Evolutionary conservation across 2,329 filamentous ascomycete species (phyloP), one percentile per base, ranked within the genome.

Genomic region (Penicillium sp.): DNA sequence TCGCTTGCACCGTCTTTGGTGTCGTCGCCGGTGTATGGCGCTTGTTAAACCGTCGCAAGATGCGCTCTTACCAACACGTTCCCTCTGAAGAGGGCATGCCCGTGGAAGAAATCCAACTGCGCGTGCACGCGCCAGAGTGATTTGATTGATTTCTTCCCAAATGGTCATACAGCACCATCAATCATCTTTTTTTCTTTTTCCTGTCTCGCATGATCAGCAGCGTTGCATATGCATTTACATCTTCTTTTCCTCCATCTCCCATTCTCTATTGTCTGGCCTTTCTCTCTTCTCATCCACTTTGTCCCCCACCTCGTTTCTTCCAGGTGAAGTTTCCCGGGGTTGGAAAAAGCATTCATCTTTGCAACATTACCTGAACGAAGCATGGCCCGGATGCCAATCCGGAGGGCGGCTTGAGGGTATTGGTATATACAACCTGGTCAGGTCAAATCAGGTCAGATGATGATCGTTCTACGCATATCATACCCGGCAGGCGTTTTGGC

Each of bases 61-160:
- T 56, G 46, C 65, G 64, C 58, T 63, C 70, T 52, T 75, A 75
- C 61, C 62, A 68, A 11, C 67, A 72, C 40, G 64, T 75, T 56
- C 68, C 72, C 13, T 69, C 67, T 2, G 72, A 74, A n/a, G 73
- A 74, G 55, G 66, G 66, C 16, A 42, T 67, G 7, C 68, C 65
- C 6, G 66, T 68, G 46, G 64, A 69, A 48, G 62, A 70, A 35
- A 68, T 68, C 30, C 65, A 51, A 19, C 57, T 68, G 19, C 59
- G 60, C 26, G 63, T 65, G 19, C 58, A 60, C 19, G 46, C 25
- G 16, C 45, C 55, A 10, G 59, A 65, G 40, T 67, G 42, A 65
- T 38, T 6, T 37, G 11, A 37, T 33, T 16, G 19, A 10, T 37
- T 6, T 46, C 13, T n/a, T 46, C 26, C 11, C 16, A 8, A 7